Conservation (phyloP, 2,329 filamentous ascomycete genomes). For the Neonectria neomacrospora region DNA sequence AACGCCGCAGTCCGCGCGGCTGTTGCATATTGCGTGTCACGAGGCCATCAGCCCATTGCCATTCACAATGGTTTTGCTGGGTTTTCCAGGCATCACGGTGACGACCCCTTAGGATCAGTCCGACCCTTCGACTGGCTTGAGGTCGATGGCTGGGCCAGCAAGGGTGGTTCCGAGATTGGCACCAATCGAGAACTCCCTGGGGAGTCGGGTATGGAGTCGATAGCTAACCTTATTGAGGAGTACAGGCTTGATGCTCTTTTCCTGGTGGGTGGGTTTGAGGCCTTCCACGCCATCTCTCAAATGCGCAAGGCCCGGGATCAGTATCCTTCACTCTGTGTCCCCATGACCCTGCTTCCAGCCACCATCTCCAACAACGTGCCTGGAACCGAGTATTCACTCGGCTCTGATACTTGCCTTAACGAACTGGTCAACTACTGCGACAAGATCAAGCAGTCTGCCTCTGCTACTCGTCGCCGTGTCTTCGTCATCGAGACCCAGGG, state of each 20-base stretch:
- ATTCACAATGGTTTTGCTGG: slow-evolving; percentile 98
- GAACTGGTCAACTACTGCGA: slow-evolving; percentile 95
- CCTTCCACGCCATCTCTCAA: slow-evolving; percentile 91
- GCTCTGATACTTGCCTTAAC: slow-evolving; percentile 96
- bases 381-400: slow-evolving; percentile 95
- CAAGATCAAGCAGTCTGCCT: slow-evolving; percentile 96
- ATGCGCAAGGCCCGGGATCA: slow-evolving; percentile 81
- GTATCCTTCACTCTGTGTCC: slow-evolving; percentile 90
- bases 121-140: slow-evolving; percentile 92
- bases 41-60: slow-evolving; percentile 91
- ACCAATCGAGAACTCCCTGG: slow-evolving; percentile 93
- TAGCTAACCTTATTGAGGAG: slow-evolving; percentile 83
- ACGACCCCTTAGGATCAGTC: slow-evolving; percentile 84
- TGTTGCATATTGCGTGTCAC: slow-evolving; percentile 89
- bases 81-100: slow-evolving; percentile 87
- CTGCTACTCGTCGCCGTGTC: slow-evolving; percentile 89
- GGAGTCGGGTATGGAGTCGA: slow-evolving; percentile 83
- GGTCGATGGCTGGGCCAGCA: slow-evolving; percentile 94
- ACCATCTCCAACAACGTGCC: slow-evolving; percentile 99
- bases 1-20: slow-evolving; percentile 95
- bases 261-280: slow-evolving; percentile 94
- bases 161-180: slow-evolving; percentile 96
- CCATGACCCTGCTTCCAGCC: slow-evolving; percentile 90
- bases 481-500: slow-evolving; percentile 99
- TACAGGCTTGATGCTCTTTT: slow-evolving; percentile 94